Evolutionary conservation across 495 filamentous ascomycete species (phyloP), one percentile per base, ranked within the genome.

Genomic region (Aspergillus haitiensis): DNA sequence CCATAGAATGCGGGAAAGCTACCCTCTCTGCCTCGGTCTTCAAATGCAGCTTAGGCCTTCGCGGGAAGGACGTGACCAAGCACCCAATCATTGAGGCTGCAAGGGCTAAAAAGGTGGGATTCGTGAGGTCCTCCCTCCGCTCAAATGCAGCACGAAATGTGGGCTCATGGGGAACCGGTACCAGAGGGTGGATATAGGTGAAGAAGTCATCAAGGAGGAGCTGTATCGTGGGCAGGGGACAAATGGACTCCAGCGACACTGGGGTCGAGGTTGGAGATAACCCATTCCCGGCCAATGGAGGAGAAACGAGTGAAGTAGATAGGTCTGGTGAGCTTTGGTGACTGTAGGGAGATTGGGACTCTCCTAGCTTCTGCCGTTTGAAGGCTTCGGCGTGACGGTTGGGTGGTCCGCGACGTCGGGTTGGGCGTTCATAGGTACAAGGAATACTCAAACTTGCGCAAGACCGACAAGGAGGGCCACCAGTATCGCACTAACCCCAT

Each of bases 171-270:
- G 92, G 92, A 50, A 96, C 83, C 0, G 92, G 92, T 35, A 86
- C 80, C n/a, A 96, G 76, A 1, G 92, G 92, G 67, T 96, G 89
- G 55, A 95, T 91, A 68, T 92, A 93, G 7, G 86, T 92, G 67
- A 95, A 95, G 74, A 90, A 95, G 74, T 96, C 92, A 68, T 93
- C 89, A 11, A 96, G 77, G 6, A 95, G 78, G 3, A 85, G 74
- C 46, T 85, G 77, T 45, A 95, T 72, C 0, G 88, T 82, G 34
- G 82, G 72, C 64, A 86, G 69, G 0, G 89, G 83, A 58, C 89
- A 91, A 47, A 96, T 95, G 0, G 84, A 77, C 70, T 96, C 92
- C 42, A 86, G 86, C 7, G 83, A 84, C 3, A 72, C 69, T 60
- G 65, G 54, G 27, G 59, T 52, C 16, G 67, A 54, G 7, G 64